These are phyloP conservation scores for Kodamaea arcana DNA, from an alignment of 1,139 yeast genomes.

Conservation along the genomic window DNA sequence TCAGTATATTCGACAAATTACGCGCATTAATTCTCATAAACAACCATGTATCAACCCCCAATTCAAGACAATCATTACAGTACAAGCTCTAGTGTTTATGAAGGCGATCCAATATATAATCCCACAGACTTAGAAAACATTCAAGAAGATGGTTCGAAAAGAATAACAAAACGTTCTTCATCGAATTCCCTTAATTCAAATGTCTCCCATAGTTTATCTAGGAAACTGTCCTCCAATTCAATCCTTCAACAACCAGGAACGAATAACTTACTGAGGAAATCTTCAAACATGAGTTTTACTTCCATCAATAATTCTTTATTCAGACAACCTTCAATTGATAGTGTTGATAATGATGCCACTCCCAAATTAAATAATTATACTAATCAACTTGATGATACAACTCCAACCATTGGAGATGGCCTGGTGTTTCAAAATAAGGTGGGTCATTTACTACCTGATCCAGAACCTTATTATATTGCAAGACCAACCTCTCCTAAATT, in stretches of 20 bases:
- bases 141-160: neutral
- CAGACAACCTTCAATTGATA: slow-evolving; percentile 14
- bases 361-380: slow-evolving; percentile 18
- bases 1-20: too few relatives aligned
- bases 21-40: neutral
- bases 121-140: slow-evolving; percentile 1
- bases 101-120: slow-evolving; percentile 13
- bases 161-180: slow-evolving; percentile 14
- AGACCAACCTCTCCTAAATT: slow-evolving; percentile 14
- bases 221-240: slow-evolving; percentile 5
- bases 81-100: slow-evolving; percentile 32
- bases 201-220: slow-evolving; percentile 1
- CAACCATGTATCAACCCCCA: slow-evolving; percentile 1
- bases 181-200: slow-evolving; percentile 3
- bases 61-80: slow-evolving; percentile 17
- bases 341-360: slow-evolving; percentile 27
- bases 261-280: slow-evolving; percentile 4
- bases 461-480: slow-evolving; percentile 6
- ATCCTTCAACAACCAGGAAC: slow-evolving; percentile 6
- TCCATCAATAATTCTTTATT: slow-evolving; percentile 33
- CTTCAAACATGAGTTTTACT: slow-evolving; percentile 22
- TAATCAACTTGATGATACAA: slow-evolving; percentile 23
- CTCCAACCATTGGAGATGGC: slow-evolving; percentile 24
- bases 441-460: slow-evolving; percentile 12
- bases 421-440: slow-evolving; percentile 12